These are phyloP conservation scores for Protoeuglena noctilucae DNA, from an alignment of 139 green algal species.

Conservation along the genomic window DNA sequence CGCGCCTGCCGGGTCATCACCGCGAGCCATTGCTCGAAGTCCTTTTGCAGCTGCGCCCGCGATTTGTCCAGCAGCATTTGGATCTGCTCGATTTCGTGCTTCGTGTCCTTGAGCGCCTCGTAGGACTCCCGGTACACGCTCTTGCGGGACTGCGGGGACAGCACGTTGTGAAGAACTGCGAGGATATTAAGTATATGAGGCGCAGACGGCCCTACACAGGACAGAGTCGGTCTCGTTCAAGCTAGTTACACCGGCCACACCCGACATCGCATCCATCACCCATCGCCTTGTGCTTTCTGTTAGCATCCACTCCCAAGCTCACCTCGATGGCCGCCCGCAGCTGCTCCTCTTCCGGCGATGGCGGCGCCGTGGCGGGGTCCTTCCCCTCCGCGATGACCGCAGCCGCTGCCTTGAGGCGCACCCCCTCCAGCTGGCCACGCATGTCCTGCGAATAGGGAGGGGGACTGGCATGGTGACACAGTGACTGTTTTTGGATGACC, in stretches of 20 bases:
- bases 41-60: constrained; percentile 34
- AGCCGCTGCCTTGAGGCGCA: too few relatives aligned
- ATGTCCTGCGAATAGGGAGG: too few relatives aligned
- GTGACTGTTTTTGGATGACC: too few relatives aligned
- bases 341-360: too few relatives aligned
- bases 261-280: constrained; percentile 82
- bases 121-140: constrained; percentile 51
- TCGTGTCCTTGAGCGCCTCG: constrained; percentile 45
- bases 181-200: neutral
- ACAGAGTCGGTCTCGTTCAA: neutral
- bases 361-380: too few relatives aligned
- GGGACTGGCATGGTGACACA: too few relatives aligned
- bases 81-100: constrained; percentile 74
- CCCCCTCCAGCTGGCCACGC: too few relatives aligned
- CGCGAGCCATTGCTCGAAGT: constrained; percentile 68
- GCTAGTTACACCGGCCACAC: too few relatives aligned
- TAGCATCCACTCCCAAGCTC: constrained; percentile 43
- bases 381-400: too few relatives aligned
- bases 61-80: constrained; percentile 60
- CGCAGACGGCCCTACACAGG: neutral
- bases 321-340: constrained; percentile 14
- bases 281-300: constrained; percentile 44
- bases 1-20: constrained; percentile 17
- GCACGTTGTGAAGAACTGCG: neutral
- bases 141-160: constrained; percentile 14